Conservation (phyloP, 208 protist species). For the Porcisia hertigi region DNA sequence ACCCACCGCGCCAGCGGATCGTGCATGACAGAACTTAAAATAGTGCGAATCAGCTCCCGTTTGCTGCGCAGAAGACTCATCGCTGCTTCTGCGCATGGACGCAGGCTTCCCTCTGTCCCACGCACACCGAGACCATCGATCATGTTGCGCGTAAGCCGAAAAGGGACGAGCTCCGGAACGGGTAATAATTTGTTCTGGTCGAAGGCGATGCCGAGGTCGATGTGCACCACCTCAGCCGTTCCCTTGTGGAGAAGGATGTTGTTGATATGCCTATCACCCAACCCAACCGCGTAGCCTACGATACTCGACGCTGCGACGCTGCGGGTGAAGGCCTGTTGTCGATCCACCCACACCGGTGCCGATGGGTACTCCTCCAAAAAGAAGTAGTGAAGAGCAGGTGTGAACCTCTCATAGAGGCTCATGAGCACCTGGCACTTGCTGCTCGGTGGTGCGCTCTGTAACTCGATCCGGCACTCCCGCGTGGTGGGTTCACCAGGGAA, state of each 20-base stretch:
- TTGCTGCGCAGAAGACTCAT: slow-evolving; percentile 83
- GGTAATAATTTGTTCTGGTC: slow-evolving; percentile 88
- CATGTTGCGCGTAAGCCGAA: slow-evolving; percentile 96
- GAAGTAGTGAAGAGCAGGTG: slow-evolving; percentile 95
- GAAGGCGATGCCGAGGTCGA: slow-evolving; percentile 96
- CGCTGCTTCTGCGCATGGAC: slow-evolving; percentile 79
- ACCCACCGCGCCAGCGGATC: slow-evolving; percentile 96
- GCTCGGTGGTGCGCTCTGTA: slow-evolving; percentile 37
- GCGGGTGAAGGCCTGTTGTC: slow-evolving; percentile 87
- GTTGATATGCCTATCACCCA: slow-evolving; percentile 96
- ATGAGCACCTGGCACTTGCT: slow-evolving; percentile 41
- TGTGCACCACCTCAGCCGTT: slow-evolving; percentile 94
- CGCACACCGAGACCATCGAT: slow-evolving; percentile 95
- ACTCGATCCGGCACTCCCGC: slow-evolving; percentile 47
- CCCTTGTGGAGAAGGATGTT: slow-evolving; percentile 95
- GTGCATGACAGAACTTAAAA: slow-evolving; percentile 94
- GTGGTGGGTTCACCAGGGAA: slow-evolving; percentile 75
- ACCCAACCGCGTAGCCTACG: slow-evolving; percentile 95
- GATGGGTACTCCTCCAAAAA: slow-evolving; percentile 92
- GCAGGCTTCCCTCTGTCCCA: slow-evolving; percentile 93
- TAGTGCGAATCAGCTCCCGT: slow-evolving; percentile 76
- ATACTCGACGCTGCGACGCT: slow-evolving; percentile 92
- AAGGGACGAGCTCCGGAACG: slow-evolving; percentile 96
- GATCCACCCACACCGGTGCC: slow-evolving; percentile 73
- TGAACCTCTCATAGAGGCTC: slow-evolving; percentile 82